Percentiles rank a stretch among this genome's conserved stretches.
Evolutionary conservation across 257 asterid species (phyloP).

Genomic region (Solanum chilense): DNA sequence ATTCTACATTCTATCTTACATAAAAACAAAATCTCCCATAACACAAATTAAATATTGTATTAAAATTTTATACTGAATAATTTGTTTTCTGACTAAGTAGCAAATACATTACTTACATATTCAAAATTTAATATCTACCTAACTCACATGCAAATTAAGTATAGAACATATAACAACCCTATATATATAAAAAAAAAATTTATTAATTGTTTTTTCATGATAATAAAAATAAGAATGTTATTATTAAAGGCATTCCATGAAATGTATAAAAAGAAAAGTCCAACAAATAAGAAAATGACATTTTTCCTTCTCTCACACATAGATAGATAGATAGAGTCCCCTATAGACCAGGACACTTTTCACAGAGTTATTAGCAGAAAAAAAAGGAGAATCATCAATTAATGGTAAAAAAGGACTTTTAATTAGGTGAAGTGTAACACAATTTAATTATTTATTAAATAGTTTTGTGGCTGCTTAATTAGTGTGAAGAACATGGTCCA

Average conservation of each 20-base stretch:
- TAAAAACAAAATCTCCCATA: not conserved
- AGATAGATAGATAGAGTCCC: not conserved
- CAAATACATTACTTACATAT: no score
- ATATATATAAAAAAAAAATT: no score
- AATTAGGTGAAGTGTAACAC: not conserved
- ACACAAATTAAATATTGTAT: no score
- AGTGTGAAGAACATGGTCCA: conserved; percentile 31
- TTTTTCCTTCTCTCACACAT: not conserved
- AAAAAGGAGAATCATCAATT: not conserved
- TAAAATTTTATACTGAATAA: no score
- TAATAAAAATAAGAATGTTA: no score
- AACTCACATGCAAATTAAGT: no score
- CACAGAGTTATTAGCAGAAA: not conserved
- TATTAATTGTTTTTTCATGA: not conserved
- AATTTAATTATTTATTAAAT: not conserved
- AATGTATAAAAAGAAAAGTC: not conserved
- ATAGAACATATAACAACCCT: not conserved
- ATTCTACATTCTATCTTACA: not conserved
- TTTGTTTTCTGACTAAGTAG: not conserved
- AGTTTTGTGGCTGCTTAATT: not conserved
- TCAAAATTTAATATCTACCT: no score
- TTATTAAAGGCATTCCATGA: not conserved
- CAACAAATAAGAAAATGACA: not conserved
- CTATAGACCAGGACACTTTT: not conserved
- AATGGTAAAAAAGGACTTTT: not conserved